Conservation (phyloP, 768 basidiomycete species). For the Vararia minispora region DNA sequence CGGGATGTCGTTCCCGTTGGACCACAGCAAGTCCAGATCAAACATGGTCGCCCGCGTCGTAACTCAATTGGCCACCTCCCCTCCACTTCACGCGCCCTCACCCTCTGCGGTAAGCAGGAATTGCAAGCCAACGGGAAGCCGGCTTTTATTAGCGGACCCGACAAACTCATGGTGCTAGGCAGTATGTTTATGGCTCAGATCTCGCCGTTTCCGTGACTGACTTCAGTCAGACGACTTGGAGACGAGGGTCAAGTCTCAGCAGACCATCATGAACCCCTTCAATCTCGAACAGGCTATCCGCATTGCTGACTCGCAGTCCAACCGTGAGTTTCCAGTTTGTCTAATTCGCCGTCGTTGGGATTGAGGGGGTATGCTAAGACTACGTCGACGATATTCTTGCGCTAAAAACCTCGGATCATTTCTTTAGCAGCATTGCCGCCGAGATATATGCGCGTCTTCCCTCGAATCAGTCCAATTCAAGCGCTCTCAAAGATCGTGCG, state of each 20-base stretch:
- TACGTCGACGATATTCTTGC: constrained; percentile 61
- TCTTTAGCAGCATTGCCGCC: constrained; percentile 41
- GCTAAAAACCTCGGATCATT: constrained; percentile 56
- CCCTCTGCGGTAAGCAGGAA: constrained; percentile 70
- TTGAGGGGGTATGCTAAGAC: constrained; percentile 24
- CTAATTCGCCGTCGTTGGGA: background rate
- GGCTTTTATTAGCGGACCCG: constrained; percentile 64
- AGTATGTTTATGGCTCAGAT: constrained; percentile 34
- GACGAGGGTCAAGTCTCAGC: constrained; percentile 43
- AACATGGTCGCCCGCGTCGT: constrained; percentile 25
- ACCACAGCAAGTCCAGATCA: constrained; percentile 35
- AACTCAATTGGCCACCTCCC: constrained; percentile 43
- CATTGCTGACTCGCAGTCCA: constrained; percentile 65
- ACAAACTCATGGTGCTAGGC: constrained; percentile 71
- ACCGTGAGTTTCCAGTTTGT: constrained; percentile 32
- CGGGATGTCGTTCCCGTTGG: constrained; percentile 44
- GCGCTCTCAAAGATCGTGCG: constrained; percentile 4
- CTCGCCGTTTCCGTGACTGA: constrained; percentile 6
- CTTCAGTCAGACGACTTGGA: constrained; percentile 39
- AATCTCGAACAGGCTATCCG: constrained; percentile 48
- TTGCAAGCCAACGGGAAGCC: constrained; percentile 52
- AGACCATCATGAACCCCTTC: constrained; percentile 55
- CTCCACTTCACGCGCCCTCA: constrained; percentile 60
- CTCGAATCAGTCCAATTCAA: constrained; percentile 5
- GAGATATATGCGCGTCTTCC: constrained; percentile 46